Base-by-base conservation (phyloP, 768 basidiomycete genomes). In the Ephemerocybe angulata region DNA sequence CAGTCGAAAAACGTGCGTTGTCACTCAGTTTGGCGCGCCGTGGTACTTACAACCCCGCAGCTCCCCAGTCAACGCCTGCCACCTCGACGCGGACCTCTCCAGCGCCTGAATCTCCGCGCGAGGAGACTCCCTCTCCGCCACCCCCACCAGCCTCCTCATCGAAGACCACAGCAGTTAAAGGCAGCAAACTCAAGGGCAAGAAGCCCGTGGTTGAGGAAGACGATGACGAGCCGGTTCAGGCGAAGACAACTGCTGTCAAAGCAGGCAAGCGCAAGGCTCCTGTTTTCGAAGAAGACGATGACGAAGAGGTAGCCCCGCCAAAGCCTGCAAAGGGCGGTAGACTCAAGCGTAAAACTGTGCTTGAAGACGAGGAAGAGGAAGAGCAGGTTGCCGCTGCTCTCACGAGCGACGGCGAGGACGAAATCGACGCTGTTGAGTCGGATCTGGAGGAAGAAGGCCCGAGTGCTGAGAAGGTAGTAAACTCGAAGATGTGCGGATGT, bases 401-500 rank as follows among this genome's bases (percentile, higher is more conserved):
- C 22, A 62, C 65, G 50, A 69, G 69, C 19, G 72, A 70, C n/a
- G 72, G 66, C 27, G 74, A 73, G 41, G 70, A 71, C 22, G 70
- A 70, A 24, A 56, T 59, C 4, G 62, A 52, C n/a, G 46, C 29
- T 12, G 49, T 51, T 4, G 53, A 55, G 22, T 31, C 55, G 15
- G 48, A 50, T 19, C 19, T 35, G 37, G 58, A 56, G 24, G 68
- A 69, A 37, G 72, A 73, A 19, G 48, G 63, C 12, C 15, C 37
- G 11, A 46, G 29, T 5, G 51, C 57, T 4, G 43, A 67, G 42
- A 65, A 72, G 50, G 72, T 67, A 31, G 70, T 73, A 12, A 84
- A 85, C 3, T 83, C 84, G 0, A 88, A 89, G 63, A 84, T 76
- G 93, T 89, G 59, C 3, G 50, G 44, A 29, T 50, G 37, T 40